These are phyloP conservation scores for Saprolegnia parasitica DNA, from an alignment of 352 stramenopile genomes.

Conservation along the genomic window DNA sequence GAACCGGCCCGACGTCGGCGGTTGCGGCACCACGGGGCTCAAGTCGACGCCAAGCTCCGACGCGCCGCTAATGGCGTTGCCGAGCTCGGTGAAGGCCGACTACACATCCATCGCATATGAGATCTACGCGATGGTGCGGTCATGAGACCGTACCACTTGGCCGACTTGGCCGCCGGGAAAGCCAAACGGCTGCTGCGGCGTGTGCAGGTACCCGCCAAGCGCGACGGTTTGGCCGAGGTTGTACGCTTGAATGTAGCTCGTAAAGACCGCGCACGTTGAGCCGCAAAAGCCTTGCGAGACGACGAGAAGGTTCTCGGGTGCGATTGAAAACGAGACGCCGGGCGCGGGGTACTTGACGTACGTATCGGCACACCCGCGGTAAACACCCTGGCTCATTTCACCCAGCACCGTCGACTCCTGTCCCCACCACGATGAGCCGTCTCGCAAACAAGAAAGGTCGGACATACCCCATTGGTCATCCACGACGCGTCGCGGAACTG, in stretches of 20 bases:
- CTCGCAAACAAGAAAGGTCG: not conserved
- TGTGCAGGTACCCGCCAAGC: constrained; percentile 21
- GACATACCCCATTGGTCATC: not conserved
- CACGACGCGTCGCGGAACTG: constrained; percentile 23
- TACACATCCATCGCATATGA: not conserved
- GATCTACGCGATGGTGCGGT: not conserved
- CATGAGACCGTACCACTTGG: not conserved
- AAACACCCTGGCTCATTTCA: constrained; percentile 20
- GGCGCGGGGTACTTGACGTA: constrained; percentile 16
- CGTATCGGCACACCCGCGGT: not conserved
- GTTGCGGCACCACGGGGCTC: constrained; percentile 6
- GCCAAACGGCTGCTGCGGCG: constrained; percentile 22
- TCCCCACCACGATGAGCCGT: not conserved
- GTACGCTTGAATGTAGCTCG: constrained; percentile 25
- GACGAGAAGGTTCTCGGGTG: constrained; percentile 8
- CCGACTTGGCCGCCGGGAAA: constrained; percentile 25
- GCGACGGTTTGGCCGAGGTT: constrained; percentile 16
- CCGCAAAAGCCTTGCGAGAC: constrained; percentile 29
- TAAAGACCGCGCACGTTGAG: constrained; percentile 26
- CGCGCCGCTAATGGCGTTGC: not conserved
- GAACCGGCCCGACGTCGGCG: constrained; percentile 1
- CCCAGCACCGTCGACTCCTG: not conserved
- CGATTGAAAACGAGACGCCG: constrained; percentile 9
- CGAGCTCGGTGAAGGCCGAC: constrained; percentile 4
- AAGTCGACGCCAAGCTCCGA: constrained; percentile 6